phyloP scores from a whole-genome alignment of 257 asterid genomes.

The Anisodus acutangulus region DNA sequence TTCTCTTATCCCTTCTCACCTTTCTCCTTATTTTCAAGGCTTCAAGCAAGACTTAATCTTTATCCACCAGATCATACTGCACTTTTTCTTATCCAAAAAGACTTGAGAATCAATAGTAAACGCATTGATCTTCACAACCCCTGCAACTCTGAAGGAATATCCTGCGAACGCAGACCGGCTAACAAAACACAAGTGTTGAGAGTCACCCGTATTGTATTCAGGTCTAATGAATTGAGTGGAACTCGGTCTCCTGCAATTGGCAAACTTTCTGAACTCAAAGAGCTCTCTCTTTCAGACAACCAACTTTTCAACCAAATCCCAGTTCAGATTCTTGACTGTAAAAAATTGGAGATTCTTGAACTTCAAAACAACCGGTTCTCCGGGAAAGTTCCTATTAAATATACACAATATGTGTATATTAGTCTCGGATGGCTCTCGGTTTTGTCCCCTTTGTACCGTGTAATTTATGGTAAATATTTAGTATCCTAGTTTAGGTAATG shows the following conservation, averaged over 20 bases:
- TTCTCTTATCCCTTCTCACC: conserved; percentile 40
- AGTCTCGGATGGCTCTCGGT: too few species aligned
- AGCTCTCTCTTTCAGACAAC: conserved; percentile 66
- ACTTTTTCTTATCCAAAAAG: conserved; percentile 43
- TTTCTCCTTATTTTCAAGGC: conserved; percentile 34
- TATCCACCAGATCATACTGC: conserved; percentile 52
- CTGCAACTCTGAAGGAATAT: conserved; percentile 61
- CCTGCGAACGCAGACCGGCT: conserved; percentile 50
- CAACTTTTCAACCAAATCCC: conserved; percentile 61
- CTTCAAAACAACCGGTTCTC: conserved; percentile 54
- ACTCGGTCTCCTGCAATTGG: conserved; percentile 66
- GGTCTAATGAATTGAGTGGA: conserved; percentile 53
- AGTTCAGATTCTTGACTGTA: conserved; percentile 57
- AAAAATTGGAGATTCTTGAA: conserved; percentile 63
- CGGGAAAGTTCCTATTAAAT: conserved; percentile 62
- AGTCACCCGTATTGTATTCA: conserved; percentile 61
- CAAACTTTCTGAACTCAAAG: conserved; percentile 65
- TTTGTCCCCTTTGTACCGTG: too few species aligned
- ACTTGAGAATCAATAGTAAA: conserved; percentile 40
- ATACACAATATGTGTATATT: too few species aligned
- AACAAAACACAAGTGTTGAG: conserved; percentile 54
- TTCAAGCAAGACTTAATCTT: conserved; percentile 48
- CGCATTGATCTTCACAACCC: conserved; percentile 36
- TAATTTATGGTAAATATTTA: too few species aligned
- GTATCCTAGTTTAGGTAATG: too few species aligned